Evolutionary conservation across 768 basidiomycete genomes (phyloP).

Genomic region (Russula earlei): DNA sequence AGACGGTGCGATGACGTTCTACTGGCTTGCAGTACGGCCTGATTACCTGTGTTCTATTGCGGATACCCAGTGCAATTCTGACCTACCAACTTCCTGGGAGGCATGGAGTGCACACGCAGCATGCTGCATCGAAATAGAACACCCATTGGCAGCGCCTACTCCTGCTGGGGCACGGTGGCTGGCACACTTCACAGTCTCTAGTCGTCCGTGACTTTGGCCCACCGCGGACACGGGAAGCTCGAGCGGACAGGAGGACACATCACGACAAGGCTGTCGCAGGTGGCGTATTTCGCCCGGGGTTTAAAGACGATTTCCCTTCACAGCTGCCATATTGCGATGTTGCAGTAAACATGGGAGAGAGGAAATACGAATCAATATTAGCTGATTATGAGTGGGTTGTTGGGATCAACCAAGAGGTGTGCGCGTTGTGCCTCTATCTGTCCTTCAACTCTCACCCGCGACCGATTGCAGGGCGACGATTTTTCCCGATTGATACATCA

Average conservation of each 20-base stretch:
- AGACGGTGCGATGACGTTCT: neutral
- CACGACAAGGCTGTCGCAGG: neutral
- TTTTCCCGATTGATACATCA: neutral
- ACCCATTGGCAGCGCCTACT: neutral
- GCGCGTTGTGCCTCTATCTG: neutral
- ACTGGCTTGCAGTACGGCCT: constrained; percentile 9
- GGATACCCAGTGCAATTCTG: neutral
- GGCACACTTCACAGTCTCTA: neutral
- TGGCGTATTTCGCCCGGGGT: neutral
- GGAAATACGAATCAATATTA: constrained; percentile 10
- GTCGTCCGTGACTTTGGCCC: constrained; percentile 7
- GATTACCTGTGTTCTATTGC: constrained; percentile 1
- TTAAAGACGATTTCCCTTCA: neutral
- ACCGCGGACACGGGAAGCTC: neutral
- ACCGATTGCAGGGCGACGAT: constrained; percentile 1
- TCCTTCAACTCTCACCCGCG: neutral
- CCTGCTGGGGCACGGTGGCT: constrained; percentile 14
- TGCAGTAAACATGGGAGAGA: constrained; percentile 2
- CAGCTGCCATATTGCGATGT: constrained; percentile 2
- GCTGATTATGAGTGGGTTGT: constrained; percentile 17
- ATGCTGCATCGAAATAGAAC: constrained; percentile 11
- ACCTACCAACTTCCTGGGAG: constrained; percentile 5
- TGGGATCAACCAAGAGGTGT: constrained; percentile 12
- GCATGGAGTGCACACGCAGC: neutral
- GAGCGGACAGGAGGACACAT: neutral